phyloP scores from a whole-genome alignment of 2,329 filamentous ascomycete genomes.

The Cladosporium sp. region DNA sequence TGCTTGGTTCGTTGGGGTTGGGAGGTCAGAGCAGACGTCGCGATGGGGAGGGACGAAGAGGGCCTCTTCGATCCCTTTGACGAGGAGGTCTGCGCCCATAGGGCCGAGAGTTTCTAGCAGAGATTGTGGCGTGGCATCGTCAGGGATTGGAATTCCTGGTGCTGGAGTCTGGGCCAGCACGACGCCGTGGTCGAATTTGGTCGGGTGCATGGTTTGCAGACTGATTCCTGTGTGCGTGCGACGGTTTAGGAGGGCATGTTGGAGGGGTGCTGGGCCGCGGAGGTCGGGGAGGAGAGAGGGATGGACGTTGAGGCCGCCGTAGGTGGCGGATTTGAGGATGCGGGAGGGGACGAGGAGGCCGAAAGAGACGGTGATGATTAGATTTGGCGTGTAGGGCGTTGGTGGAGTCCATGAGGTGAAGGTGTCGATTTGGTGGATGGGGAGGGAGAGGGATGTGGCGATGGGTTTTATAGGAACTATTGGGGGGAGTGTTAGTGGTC shows the following conservation, averaged over 20 bases:
- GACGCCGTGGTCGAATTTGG: slow-evolving; percentile 71
- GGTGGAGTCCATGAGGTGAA: slow-evolving; percentile 79
- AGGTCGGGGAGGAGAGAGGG: slow-evolving; percentile 78
- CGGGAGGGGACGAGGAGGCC: slow-evolving; percentile 80
- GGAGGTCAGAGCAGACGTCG: slow-evolving; percentile 12
- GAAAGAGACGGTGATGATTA: slow-evolving; percentile 91
- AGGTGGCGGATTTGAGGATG: slow-evolving; percentile 65
- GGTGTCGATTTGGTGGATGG: slow-evolving; percentile 70
- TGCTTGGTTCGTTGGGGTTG: slow-evolving; percentile 23
- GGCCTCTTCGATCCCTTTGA: slow-evolving; percentile 58
- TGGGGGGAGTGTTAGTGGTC: background rate
- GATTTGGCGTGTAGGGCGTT: slow-evolving; percentile 49
- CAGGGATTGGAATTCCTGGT: slow-evolving; percentile 51
- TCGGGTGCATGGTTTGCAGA: slow-evolving; percentile 78
- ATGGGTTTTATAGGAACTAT: slow-evolving; percentile 69
- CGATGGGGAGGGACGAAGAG: slow-evolving; percentile 53
- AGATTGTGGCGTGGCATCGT: slow-evolving; percentile 42
- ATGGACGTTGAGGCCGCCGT: slow-evolving; percentile 90
- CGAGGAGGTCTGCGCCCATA: slow-evolving; percentile 67
- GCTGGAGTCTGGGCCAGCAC: slow-evolving; percentile 59
- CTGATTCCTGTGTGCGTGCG: slow-evolving; percentile 67
- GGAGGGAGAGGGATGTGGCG: slow-evolving; percentile 61
- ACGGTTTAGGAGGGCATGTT: slow-evolving; percentile 70
- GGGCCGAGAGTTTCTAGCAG: slow-evolving; percentile 56
- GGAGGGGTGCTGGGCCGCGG: slow-evolving; percentile 79